Base-by-base conservation (phyloP, 2,329 filamentous ascomycete genomes). In the Lasiodiplodia citricola region DNA sequence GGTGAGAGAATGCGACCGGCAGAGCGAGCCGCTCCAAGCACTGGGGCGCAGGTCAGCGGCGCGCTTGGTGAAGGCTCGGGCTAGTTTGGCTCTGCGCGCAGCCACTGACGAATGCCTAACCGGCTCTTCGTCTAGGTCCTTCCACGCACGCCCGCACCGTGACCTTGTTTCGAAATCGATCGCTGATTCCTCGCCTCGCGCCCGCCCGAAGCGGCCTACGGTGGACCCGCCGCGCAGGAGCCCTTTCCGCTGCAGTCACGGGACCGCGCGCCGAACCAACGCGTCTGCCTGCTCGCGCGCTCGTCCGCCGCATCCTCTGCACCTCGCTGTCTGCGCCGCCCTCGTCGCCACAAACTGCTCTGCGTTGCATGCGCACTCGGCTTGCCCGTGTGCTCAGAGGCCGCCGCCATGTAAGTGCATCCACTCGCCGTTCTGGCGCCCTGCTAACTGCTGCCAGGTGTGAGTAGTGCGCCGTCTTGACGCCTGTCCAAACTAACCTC, bases 1-100 rank as follows among this genome's bases (percentile, higher is more conserved):
- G 38, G 51, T 55, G 63, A 66, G 44, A 68, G 56, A 66, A 69
- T 67, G 55, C 64, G 68, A 44, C 50, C 68, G 63, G 35, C 25
- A 65, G 50, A 58, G 58, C 41, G 58, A 63, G 58, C 58, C 58
- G 44, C 60, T 64, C 60, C 60, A 64, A 50, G 44, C 55, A 68
- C 28, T 52, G 66, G 66, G 66, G 51, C 54, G 64, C 54, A 66
- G 31, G 60, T 64, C 60, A 62, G 23, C 60, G 60, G 31, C 60
- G 60, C 58, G 58, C 58, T 31, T 64, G 44, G 44, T 64, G 31
- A 52, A 64, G 44, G 51, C 28, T 64, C 60, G 60, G 60, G 60
- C 60, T 64, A 64, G 60, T 64, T 63, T 51, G 44, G 44, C 58
- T 51, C 54, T 31, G 41, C 41, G 41, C 44, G 60, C 60, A 64